Conservation (phyloP, 2,329 filamentous ascomycete genomes). For the Epichloe hybrida region DNA sequence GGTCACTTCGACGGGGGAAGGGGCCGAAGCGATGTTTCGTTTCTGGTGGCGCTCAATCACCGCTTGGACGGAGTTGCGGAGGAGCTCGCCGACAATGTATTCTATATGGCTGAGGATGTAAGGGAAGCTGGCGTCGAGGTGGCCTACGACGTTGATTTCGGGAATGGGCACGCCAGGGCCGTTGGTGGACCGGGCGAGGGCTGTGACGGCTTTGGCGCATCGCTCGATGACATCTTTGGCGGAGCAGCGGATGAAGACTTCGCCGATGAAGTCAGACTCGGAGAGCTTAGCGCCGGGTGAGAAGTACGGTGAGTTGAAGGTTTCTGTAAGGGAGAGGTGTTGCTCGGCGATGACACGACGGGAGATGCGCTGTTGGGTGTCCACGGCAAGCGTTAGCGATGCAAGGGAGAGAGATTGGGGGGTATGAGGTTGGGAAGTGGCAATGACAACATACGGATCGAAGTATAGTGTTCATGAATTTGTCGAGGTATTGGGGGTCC, state of each 20-base stretch:
- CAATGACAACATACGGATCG: slow-evolving; percentile 56
- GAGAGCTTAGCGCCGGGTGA: slow-evolving; percentile 64
- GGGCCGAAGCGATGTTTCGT: slow-evolving; percentile 33
- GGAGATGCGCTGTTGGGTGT: slow-evolving; percentile 59
- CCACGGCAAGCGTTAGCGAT: background rate
- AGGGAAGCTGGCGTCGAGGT: slow-evolving; percentile 81
- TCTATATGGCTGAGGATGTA: slow-evolving; percentile 94
- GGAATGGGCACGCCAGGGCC: slow-evolving; percentile 60
- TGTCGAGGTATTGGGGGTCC: slow-evolving; percentile 67
- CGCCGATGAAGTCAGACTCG: slow-evolving; percentile 76
- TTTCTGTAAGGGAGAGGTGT: slow-evolving; percentile 87
- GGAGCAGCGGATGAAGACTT: slow-evolving; percentile 88
- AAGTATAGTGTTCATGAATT: slow-evolving; percentile 89
- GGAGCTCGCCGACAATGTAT: slow-evolving; percentile 90
- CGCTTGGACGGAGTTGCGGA: slow-evolving; percentile 90
- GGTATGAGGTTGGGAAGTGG: background rate
- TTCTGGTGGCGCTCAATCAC: slow-evolving; percentile 61
- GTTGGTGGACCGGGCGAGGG: slow-evolving; percentile 63
- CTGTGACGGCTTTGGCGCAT: slow-evolving; percentile 63
- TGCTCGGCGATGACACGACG: slow-evolving; percentile 95
- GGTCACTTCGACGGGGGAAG: slow-evolving; percentile 78
- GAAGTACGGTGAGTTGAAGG: slow-evolving; percentile 82
- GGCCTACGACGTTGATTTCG: slow-evolving; percentile 69
- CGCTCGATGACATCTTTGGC: slow-evolving; percentile 78
- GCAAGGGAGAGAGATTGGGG: too few species aligned